These are phyloP conservation scores for Globisporangium irregulare DNA, from an alignment of 352 stramenopile species.

Conservation along the genomic window DNA sequence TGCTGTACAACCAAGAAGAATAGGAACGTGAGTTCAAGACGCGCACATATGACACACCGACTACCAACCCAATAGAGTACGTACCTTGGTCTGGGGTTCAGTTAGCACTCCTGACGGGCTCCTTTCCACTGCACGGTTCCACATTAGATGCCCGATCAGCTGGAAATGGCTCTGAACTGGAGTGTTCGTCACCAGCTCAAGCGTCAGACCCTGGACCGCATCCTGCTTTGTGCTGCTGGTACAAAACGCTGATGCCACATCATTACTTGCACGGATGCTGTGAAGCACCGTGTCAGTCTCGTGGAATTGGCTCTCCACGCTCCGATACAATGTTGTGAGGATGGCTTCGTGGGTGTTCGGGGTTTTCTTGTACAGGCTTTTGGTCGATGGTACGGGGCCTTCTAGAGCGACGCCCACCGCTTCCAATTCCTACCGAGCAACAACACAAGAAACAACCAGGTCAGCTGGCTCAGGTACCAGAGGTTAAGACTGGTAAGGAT, in stretches of 20 bases:
- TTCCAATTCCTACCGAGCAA: background rate
- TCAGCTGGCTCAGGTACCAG: background rate
- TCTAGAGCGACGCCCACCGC: background rate
- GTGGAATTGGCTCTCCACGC: background rate
- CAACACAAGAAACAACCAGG: background rate
- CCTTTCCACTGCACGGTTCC: background rate
- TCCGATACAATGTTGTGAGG: background rate
- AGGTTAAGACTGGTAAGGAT: background rate
- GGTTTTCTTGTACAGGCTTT: background rate
- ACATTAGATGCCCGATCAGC: background rate
- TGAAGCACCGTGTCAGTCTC: slow-evolving; percentile 3
- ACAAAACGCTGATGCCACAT: background rate
- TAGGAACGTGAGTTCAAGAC: too few species aligned
- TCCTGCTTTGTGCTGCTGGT: slow-evolving; percentile 3
- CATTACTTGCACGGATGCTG: background rate
- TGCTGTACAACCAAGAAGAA: background rate
- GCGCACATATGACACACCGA: too few species aligned
- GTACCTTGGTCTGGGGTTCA: background rate
- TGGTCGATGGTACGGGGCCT: background rate
- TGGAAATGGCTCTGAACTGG: background rate
- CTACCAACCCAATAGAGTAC: too few species aligned
- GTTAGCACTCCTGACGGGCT: background rate
- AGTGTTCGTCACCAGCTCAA: slow-evolving; percentile 13
- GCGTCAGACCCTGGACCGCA: slow-evolving; percentile 1
- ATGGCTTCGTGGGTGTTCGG: background rate